Percentiles rank a stretch among this genome's conserved stretches.
Evolutionary conservation across 257 asterid species (phyloP).

Genomic region (Thymus mandschuricus): DNA sequence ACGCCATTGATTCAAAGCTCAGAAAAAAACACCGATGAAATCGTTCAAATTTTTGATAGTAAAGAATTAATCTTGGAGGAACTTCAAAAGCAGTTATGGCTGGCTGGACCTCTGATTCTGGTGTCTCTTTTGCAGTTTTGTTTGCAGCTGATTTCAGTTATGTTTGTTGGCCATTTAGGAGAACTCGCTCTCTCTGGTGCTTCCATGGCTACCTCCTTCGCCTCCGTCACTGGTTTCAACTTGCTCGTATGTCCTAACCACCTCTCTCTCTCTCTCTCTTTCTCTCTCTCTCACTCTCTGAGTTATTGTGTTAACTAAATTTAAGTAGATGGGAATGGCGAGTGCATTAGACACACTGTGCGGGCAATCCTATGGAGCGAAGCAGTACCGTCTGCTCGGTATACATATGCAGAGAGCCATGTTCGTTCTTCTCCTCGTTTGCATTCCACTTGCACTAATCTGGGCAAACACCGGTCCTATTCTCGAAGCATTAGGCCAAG

Average conservation of each 20-base stretch:
- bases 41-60: neutral
- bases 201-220: conserved; percentile 86
- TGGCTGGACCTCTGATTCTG: conserved; percentile 72
- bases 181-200: conserved; percentile 72
- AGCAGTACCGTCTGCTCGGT: conserved; percentile 81
- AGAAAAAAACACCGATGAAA: neutral
- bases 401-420: conserved; percentile 85
- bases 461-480: conserved; percentile 77
- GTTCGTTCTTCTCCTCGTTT: conserved; percentile 55
- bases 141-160: conserved; percentile 73
- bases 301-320: neutral
- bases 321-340: conserved; percentile 73
- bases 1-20: conserved; percentile 25
- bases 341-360: conserved; percentile 90
- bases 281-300: neutral
- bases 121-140: conserved; percentile 61
- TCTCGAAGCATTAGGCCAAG: conserved; percentile 69
- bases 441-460: conserved; percentile 65
- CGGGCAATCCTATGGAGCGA: conserved; percentile 84
- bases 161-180: conserved; percentile 94
- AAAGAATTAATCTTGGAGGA: conserved; percentile 54
- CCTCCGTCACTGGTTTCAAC: conserved; percentile 87
- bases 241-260: conserved; percentile 46
- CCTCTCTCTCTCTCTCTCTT: neutral
- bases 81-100: conserved; percentile 68